phyloP scores from a whole-genome alignment of 495 filamentous ascomycete genomes.

The Penicillium simplicissimum region DNA sequence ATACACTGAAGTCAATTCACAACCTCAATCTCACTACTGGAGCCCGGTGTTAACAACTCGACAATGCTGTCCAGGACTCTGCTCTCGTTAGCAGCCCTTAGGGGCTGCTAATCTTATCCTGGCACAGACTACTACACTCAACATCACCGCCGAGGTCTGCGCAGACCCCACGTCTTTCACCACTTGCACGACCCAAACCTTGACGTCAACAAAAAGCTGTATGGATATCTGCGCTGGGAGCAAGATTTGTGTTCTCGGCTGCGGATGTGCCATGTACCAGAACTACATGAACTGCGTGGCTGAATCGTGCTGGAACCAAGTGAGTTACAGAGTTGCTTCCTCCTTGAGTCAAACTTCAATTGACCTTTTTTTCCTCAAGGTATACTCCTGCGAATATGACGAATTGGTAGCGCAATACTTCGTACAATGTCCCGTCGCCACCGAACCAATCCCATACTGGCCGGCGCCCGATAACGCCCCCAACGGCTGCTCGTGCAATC shows the following conservation, averaged over 20 bases:
- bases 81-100: neutral
- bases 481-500: neutral
- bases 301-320: neutral
- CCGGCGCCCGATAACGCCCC: neutral
- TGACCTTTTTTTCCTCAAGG: neutral
- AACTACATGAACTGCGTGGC: neutral
- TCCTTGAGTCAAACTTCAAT: neutral
- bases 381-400: neutral
- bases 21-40: neutral
- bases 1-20: neutral
- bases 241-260: neutral
- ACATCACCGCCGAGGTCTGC: neutral
- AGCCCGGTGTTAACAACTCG: neutral
- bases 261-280: slow-evolving; percentile 1
- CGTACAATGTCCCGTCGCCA: neutral
- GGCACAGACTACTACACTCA: neutral
- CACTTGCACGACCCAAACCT: neutral
- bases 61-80: neutral
- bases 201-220: neutral
- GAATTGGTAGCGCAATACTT: neutral
- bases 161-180: neutral
- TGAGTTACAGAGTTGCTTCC: neutral
- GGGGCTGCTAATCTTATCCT: neutral
- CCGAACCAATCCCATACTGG: neutral
- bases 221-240: neutral